Evolutionary conservation across 805 yeast genomes (phyloP), one percentile per base, ranked within the genome.

Genomic region (Ogataea ramenticola): DNA sequence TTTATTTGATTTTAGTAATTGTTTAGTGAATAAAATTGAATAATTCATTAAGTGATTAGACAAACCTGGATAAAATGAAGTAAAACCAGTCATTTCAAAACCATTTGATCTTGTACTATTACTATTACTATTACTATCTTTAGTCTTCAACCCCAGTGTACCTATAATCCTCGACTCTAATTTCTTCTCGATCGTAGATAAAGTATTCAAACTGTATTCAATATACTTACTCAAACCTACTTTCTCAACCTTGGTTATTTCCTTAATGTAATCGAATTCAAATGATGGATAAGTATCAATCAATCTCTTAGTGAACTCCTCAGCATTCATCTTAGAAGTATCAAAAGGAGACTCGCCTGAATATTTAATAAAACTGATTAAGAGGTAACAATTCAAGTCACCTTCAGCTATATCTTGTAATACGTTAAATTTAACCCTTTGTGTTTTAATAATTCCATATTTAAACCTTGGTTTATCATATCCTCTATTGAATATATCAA

Each of bases 51-150:
- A 47, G 12, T 64, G 43, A 4, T 44, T 43, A 1, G 70, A 54
- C 12, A 64, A 42, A n/a, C 58, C 55, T 19, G 72, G 71, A 51
- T 67, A 62, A 45, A 72, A 76, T 0, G 84, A 75, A 0, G 80
- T 71, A 46, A 74, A 71, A 7, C 72, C 74, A 0, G 84, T 77
- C 11, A 79, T 43, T 49, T 75, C 81, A n/a, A 55, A 54, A 14
- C 49, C 52, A 14, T 17, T 27, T 11, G 30, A 4, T 10, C 35
- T 34, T 6, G 39, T 22, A 45, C 2, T 43, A 26, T n/a, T 32
- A 33, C 1, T 47, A 43, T 20, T 38, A 46, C 14, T 63, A 31
- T 15, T 14, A 15, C 11, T 7, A 62, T 14, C 20, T 34, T 70
- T 22, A 22, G 14, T 22, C n/a, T 36, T 36, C 15, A 63, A 44